phyloP scores from a whole-genome alignment of 2,329 filamentous ascomycete species.

The Penicillium sp. region DNA sequence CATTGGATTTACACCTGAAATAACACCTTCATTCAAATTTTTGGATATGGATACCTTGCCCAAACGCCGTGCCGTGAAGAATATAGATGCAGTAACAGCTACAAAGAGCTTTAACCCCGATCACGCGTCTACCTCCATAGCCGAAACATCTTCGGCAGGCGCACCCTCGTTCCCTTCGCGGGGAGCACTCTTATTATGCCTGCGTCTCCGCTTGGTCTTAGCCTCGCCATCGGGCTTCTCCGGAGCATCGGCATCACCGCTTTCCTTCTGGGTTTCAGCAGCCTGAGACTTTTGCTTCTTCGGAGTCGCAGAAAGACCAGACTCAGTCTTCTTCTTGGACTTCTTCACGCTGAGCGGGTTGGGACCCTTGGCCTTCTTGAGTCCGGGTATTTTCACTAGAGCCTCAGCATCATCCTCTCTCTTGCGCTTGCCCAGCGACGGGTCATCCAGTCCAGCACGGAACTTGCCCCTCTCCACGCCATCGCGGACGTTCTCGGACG shows the following conservation, averaged over 20 bases:
- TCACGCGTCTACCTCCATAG: constrained; percentile 23
- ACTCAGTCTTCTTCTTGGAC: constrained; percentile 38
- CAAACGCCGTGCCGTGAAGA: constrained; percentile 32
- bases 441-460: constrained; percentile 39
- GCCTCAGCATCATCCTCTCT: constrained; percentile 26
- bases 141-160: constrained; percentile 11
- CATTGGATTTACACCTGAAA: not conserved
- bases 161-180: constrained; percentile 18
- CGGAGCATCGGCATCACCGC: constrained; percentile 10
- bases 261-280: not conserved
- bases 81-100: constrained; percentile 13
- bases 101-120: constrained; percentile 1
- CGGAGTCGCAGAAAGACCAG: constrained; percentile 17
- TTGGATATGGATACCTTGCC: constrained; percentile 24
- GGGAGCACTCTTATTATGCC: constrained; percentile 32
- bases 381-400: constrained; percentile 33
- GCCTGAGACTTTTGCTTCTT: constrained; percentile 18
- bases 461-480: constrained; percentile 49
- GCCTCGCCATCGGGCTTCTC: constrained; percentile 25
- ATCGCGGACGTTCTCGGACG: constrained; percentile 43
- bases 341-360: constrained; percentile 52
- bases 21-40: constrained; percentile 12
- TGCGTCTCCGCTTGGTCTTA: constrained; percentile 37
- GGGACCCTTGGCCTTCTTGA: constrained; percentile 44
- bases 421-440: constrained; percentile 35